Evolutionary conservation across 1,284 basidiomycete genomes (phyloP).

Genomic region (Phenoliferia sp.): DNA sequence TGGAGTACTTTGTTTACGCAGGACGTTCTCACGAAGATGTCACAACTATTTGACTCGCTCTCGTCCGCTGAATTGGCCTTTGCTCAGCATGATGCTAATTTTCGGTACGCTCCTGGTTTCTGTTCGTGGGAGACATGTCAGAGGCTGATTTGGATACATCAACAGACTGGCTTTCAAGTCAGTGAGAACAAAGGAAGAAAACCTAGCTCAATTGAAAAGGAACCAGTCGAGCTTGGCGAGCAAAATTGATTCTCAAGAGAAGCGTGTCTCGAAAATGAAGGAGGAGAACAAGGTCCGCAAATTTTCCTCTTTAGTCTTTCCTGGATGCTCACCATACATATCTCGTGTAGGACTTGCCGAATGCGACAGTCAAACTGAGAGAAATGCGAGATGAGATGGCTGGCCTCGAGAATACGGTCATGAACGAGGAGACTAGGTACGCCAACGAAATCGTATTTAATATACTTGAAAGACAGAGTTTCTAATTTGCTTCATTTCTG

Average conservation of each 20-base stretch:
- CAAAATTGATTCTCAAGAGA: constrained; percentile 37
- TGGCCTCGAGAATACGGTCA: constrained; percentile 37
- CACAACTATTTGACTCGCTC: constrained; percentile 35
- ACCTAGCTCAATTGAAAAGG: constrained; percentile 32
- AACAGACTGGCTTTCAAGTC: constrained; percentile 35
- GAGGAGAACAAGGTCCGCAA: constrained; percentile 35
- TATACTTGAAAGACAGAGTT: neutral
- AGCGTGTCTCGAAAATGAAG: constrained; percentile 39
- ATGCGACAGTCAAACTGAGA: constrained; percentile 23
- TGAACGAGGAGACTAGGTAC: constrained; percentile 36
- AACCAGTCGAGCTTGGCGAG: constrained; percentile 33
- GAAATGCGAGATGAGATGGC: constrained; percentile 38
- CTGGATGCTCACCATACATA: too few species aligned
- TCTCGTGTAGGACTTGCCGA: constrained; percentile 33
- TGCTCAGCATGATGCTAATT: constrained; percentile 36
- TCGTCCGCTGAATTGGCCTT: constrained; percentile 34
- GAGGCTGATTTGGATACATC: neutral
- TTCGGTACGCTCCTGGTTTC: constrained; percentile 20
- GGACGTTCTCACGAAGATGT: constrained; percentile 37
- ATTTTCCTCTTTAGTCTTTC: neutral
- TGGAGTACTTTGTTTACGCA: constrained; percentile 6
- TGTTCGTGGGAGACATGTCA: neutral
- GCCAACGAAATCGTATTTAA: neutral
- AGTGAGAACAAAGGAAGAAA: constrained; percentile 37
- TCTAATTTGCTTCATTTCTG: too few species aligned